Evolutionary conservation across 495 filamentous ascomycete species (phyloP), one percentile per base, ranked within the genome.

Genomic region (Tricharina praecox): DNA sequence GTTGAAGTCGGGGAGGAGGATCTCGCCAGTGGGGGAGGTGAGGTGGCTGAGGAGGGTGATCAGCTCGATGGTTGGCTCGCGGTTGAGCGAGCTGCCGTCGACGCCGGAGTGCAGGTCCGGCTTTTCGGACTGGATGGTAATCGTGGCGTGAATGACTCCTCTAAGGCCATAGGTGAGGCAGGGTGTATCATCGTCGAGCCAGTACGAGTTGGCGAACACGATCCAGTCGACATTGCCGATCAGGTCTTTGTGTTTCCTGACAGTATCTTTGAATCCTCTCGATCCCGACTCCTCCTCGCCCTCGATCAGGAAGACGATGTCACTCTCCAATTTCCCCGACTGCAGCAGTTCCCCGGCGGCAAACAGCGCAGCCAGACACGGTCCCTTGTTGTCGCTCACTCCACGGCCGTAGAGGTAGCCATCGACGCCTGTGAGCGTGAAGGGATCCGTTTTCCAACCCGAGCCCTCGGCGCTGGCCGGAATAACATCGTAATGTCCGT

Each of bases 401-500:
- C 90, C 90, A 52, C 90, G 84, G n/a, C 92, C 90, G 54, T 97
- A 96, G 2, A 95, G 68, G 59, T 94, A 95, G 4, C 92, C 90
- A 56, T 93, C 82, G 42, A 83, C 73, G 1, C 88, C 88, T 19
- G 74, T 75, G 47, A 96, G 69, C 37, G 80, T 72, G 59, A 93
- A 96, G 0, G 90, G 92, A 51, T 93, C 81, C 5, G 76, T 74
- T 44, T 75, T 76, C 90, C 90, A 96, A 24, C 68, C 71, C 34
- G 72, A 72, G 1, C 35, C 37, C 13, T 30, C 21, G 1, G 28
- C 37, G 10, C 37, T 18, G 0, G 92, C 90, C 16, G 82, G 74
- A n/a, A 97, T 86, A n/a, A 97, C 85, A 50, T 97, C 90, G 64
- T 97, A 97, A 54, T 97, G 90, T 2, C 92, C 92, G 61, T 97